A percentile compares a stretch with the other conserved stretches of the same genome.
Conservation (phyloP, 768 basidiomycete genomes). For the Boletus sp. region DNA sequence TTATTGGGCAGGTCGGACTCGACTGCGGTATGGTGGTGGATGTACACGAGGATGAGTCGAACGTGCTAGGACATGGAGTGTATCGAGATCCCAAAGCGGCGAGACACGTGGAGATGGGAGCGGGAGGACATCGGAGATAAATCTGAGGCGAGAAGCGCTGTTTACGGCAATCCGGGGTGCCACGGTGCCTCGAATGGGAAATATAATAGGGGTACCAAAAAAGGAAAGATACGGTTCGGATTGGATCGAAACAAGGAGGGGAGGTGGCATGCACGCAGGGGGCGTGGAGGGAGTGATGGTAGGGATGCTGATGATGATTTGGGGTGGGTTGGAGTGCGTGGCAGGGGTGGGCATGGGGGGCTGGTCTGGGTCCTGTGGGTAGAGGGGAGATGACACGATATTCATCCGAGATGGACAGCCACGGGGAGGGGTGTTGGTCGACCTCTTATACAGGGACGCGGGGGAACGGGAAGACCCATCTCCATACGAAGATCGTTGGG, state of each 20-base stretch:
- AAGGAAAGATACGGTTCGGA: constrained; percentile 21
- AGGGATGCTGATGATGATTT: constrained; percentile 11
- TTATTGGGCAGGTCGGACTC: constrained; percentile 7
- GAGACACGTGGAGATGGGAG: constrained; percentile 22
- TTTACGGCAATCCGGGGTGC: constrained; percentile 33
- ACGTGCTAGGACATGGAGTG: constrained; percentile 1
- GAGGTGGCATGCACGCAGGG: constrained; percentile 13
- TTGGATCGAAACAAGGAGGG: neutral
- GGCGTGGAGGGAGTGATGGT: constrained; percentile 23
- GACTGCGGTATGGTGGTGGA: constrained; percentile 19
- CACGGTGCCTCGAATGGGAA: constrained; percentile 22
- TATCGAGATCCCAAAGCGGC: constrained; percentile 23
- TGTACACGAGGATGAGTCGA: constrained; percentile 14
- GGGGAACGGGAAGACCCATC: neutral
- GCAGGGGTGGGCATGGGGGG: constrained; percentile 12
- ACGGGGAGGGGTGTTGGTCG: constrained; percentile 7
- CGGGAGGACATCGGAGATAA: constrained; percentile 26
- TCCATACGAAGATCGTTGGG: constrained; percentile 9
- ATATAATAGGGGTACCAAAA: constrained; percentile 14
- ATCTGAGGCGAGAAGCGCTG: constrained; percentile 17
- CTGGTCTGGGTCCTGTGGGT: constrained; percentile 27
- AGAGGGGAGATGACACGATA: constrained; percentile 21
- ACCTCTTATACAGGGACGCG: constrained; percentile 21
- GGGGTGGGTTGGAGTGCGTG: constrained; percentile 23
- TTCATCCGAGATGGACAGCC: constrained; percentile 19